phyloP scores from a whole-genome alignment of 257 asterid species.

The Fraxinus pennsylvanica region DNA sequence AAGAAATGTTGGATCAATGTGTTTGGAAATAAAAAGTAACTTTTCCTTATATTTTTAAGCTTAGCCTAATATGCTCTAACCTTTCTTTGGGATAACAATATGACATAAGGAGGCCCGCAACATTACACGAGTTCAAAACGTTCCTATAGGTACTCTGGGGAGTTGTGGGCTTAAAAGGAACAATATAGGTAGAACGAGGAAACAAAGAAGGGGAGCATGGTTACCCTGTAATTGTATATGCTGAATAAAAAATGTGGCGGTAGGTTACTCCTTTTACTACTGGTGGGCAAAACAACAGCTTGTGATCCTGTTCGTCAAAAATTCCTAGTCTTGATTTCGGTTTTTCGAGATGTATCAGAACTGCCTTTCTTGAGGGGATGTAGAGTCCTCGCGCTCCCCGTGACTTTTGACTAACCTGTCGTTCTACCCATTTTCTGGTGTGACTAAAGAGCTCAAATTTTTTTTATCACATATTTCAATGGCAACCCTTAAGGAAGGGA shows the following conservation, averaged over 20 bases:
- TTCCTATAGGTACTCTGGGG: conserved; percentile 70
- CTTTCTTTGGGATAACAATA: conserved; percentile 4
- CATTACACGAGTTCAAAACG: not conserved
- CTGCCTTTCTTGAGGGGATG: no score
- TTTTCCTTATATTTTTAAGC: not conserved
- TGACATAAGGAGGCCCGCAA: not conserved
- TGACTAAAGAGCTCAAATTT: conserved; percentile 57
- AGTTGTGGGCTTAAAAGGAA: conserved; percentile 82
- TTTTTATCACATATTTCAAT: conserved; percentile 49
- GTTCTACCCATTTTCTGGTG: conserved; percentile 54
- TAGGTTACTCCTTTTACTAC: conserved; percentile 37
- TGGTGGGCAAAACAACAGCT: conserved; percentile 47
- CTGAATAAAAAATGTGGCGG: not conserved
- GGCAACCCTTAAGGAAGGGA: conserved; percentile 48
- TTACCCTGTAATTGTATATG: conserved; percentile 2
- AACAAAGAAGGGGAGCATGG: no score
- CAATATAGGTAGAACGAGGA: no score
- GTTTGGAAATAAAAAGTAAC: not conserved
- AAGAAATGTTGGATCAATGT: no score
- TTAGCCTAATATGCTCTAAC: not conserved
- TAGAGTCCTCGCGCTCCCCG: no score
- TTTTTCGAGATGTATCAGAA: no score
- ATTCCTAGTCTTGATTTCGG: no score
- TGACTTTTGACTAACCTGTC: no score
- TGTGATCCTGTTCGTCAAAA: not conserved